Evolutionary conservation across 208 protist genomes (phyloP).

Genomic region (Novymonas esmeraldas): DNA sequence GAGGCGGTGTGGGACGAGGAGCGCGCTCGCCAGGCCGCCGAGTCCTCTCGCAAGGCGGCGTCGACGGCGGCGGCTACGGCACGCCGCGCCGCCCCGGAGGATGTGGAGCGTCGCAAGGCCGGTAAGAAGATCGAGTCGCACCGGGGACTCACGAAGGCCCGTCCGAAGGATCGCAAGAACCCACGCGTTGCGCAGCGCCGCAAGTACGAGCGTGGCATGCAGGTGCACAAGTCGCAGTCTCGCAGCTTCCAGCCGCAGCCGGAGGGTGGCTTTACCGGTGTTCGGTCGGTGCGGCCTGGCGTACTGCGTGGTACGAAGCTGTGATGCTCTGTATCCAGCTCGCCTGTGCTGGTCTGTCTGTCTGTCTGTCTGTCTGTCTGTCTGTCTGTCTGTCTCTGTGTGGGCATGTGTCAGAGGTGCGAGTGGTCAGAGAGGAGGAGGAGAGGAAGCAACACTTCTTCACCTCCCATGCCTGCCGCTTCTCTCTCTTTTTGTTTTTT

Average conservation of each 20-base stretch:
- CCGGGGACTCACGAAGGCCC: conserved; percentile 85
- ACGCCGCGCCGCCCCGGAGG: conserved; percentile 38
- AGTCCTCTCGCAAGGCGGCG: conserved; percentile 25
- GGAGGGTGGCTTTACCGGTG: conserved; percentile 83
- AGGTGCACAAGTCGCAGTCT: conserved; percentile 84
- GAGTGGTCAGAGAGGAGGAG: neutral
- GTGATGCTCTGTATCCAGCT: conserved; percentile 1
- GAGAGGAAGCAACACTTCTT: neutral
- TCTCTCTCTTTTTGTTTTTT: neutral
- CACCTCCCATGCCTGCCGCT: neutral
- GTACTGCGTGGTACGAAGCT: conserved; percentile 65
- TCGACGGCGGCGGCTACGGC: conserved; percentile 3
- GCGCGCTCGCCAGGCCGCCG: conserved; percentile 40
- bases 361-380: neutral
- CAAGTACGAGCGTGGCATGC: conserved; percentile 89
- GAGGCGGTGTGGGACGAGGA: conserved; percentile 78
- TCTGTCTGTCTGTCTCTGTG: neutral
- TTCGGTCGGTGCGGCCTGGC: conserved; percentile 70
- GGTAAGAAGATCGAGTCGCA: conserved; percentile 88
- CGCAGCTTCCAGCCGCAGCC: conserved; percentile 78
- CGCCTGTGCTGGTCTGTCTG: neutral
- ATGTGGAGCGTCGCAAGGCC: conserved; percentile 82
- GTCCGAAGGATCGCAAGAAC: conserved; percentile 91
- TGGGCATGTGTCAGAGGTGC: neutral
- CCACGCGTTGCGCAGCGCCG: conserved; percentile 85